Base-by-base conservation (phyloP, 2,329 filamentous ascomycete species). In the Coleophoma cylindrospora region DNA sequence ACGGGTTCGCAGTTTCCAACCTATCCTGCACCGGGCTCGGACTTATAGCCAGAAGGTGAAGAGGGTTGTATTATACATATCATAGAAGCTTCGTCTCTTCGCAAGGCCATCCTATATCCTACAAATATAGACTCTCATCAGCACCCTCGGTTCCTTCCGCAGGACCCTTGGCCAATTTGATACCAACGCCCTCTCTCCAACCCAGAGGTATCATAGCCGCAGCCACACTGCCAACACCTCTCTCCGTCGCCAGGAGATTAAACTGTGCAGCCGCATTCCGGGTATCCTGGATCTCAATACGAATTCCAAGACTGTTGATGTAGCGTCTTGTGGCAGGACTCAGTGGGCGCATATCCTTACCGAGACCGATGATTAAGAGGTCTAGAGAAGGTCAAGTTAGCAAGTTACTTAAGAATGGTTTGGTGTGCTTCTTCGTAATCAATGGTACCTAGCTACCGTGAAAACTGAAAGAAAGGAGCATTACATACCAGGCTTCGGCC, bases 241-340 rank as follows among this genome's bases (percentile, higher is more conserved):
- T 76, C 72, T 99, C 94, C 15, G 91, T 97, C n/a, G 91, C 92
- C 49, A 99, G 72, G 62, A 99, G 67, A 65, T 99, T 99, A 68
- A 94, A 99, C 67, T 96, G 91, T 34, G 91, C 87, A 1, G 92
- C 89, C 9, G 94, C 94, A 69, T 97, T 97, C 55, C 90, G 77
- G 33, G 94, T 97, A 70, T 97, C 94, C 63, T 92, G 79, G 3
- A 96, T 78, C 63, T 99, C 94, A 5, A 97, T 76, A 50, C 89
- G 77, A 59, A 97, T 87, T 0, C 94, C 94, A 40, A 97, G 69
- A 32, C 80, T 78, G 54, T 85, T 86, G 50, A 99, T 82, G 59
- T 83, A 76, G 51, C 76, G 76, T 59, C 86, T 83, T 40, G 89
- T 89, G 58, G 83, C 77, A 1, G 88, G 87, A 50, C 87, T 89